Base-by-base conservation (phyloP, 495 filamentous ascomycete genomes). In the Tuber microsphaerosporum region DNA sequence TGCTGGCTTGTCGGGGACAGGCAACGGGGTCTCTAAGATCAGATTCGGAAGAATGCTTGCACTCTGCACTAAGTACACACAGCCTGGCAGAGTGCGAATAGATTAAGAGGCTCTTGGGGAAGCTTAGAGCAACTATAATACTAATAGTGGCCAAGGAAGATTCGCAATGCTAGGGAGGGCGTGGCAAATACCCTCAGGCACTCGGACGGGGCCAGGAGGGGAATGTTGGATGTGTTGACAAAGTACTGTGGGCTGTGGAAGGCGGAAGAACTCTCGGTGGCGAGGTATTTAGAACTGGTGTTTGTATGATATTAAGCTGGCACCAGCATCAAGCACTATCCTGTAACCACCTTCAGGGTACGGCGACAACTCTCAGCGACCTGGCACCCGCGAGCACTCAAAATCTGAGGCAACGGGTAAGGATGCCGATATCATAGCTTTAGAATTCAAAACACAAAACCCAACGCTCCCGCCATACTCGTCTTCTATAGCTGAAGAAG, bases 31-130 rank as follows among this genome's bases (percentile, higher is more conserved):
- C 87, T 1, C 85, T 99, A 16, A 88, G 93, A n/a, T 88, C 86
- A 8, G 90, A 92, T 44, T 85, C 98, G n/a, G 93, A 97, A 84
- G 85, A 88, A 73, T 99, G 98, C 84, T 85, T 98, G 19, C 90
- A 90, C 48, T 91, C 93, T 83, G 94, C 95, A 20, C 89, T 94
- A 72, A 87, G 87, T 73, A 90, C 91, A 76, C 90, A 90, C 77
- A 84, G 88, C 16, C 86, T 99, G 10, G 93, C 94, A 0, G 94
- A 98, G 79, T 94, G 92, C 77, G 93, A 97, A 81, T 93, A 92
- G 37, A 92, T 98, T 89, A 97, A 92, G 82, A 86, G 92, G 37
- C 98, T 99, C 78, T 84, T 98, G 9, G 93, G 97, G 78, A 95
- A 94, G 81, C 91, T 94, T 43, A 84, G 83, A 0, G 80, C 85